These are phyloP conservation scores for Fusarium austroafricanum DNA, from an alignment of 2,329 filamentous ascomycete species.

Conservation along the genomic window DNA sequence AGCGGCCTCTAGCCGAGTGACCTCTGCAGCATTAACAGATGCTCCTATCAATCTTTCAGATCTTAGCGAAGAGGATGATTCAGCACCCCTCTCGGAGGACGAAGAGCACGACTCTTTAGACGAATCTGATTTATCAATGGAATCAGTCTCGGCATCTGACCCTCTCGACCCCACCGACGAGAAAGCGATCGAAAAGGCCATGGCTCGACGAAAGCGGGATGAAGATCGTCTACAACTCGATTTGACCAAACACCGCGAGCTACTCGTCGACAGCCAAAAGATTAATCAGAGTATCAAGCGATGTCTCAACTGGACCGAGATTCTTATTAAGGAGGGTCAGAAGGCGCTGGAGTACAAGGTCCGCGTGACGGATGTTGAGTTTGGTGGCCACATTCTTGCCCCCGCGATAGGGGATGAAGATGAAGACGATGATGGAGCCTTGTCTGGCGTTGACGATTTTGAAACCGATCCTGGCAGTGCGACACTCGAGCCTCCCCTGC, in stretches of 20 bases:
- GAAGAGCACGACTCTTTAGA: conserved; percentile 63
- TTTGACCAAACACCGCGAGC: conserved; percentile 86
- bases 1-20: conserved; percentile 58
- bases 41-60: conserved; percentile 61
- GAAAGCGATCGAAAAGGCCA: conserved; percentile 45
- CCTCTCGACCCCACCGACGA: conserved; percentile 55
- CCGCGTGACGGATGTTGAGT: conserved; percentile 78
- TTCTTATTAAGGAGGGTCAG: conserved; percentile 87
- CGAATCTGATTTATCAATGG: conserved; percentile 62
- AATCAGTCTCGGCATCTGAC: conserved; percentile 46
- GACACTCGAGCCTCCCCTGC: conserved; percentile 42
- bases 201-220: conserved; percentile 72
- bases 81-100: conserved; percentile 52
- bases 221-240: conserved; percentile 87
- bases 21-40: conserved; percentile 58
- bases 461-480: conserved; percentile 35
- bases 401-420: conserved; percentile 69
- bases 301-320: conserved; percentile 90
- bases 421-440: conserved; percentile 49
- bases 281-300: conserved; percentile 94
- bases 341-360: conserved; percentile 89
- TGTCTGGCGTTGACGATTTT: conserved; percentile 31
- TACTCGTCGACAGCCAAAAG: conserved; percentile 90
- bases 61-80: conserved; percentile 56
- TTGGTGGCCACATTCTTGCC: conserved; percentile 83